Evolutionary conservation across 306 rosid genomes (phyloP).

Genomic region (Dalbergia oliveri): DNA sequence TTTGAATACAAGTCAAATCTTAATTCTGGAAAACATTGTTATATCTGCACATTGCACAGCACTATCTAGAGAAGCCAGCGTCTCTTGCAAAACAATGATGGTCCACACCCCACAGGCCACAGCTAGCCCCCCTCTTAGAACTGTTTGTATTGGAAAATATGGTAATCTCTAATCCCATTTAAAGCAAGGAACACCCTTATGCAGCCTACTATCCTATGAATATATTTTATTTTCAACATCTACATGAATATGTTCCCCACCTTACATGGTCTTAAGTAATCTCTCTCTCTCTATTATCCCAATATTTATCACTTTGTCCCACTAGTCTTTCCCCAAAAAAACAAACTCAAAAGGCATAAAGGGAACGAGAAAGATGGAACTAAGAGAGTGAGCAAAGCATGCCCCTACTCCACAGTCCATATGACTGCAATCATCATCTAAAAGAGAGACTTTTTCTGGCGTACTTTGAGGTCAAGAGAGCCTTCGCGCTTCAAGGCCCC

Average conservation of each 20-base stretch:
- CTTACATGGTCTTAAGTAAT: slow-evolving; percentile 70
- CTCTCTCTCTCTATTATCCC: slow-evolving; percentile 49
- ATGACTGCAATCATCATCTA: slow-evolving; percentile 84
- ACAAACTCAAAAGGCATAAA: slow-evolving; percentile 56
- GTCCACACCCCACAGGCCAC: slow-evolving; percentile 54
- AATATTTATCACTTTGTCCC: slow-evolving; percentile 50
- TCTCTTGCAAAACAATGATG: slow-evolving; percentile 56
- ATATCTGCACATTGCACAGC: slow-evolving; percentile 53
- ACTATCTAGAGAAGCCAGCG: slow-evolving; percentile 68
- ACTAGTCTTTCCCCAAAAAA: slow-evolving; percentile 42
- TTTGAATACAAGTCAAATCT: slow-evolving; percentile 43
- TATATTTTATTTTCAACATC: slow-evolving; percentile 71
- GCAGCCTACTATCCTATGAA: slow-evolving; percentile 63
- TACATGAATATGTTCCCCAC: slow-evolving; percentile 98
- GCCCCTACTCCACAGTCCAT: slow-evolving; percentile 62
- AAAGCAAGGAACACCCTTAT: slow-evolving; percentile 63
- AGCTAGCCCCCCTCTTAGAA: slow-evolving; percentile 40
- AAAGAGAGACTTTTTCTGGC: slow-evolving; percentile 70
- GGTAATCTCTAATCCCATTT: slow-evolving; percentile 53
- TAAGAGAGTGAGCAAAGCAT: slow-evolving; percentile 56
- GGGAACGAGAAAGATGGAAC: slow-evolving; percentile 48
- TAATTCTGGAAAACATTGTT: slow-evolving; percentile 43
- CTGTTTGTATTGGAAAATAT: slow-evolving; percentile 65
- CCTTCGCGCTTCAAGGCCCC: slow-evolving; percentile 67
- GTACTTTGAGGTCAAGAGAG: slow-evolving; percentile 78